phyloP scores from a whole-genome alignment of 345 rosid genomes.

The Jatropha curcas region DNA sequence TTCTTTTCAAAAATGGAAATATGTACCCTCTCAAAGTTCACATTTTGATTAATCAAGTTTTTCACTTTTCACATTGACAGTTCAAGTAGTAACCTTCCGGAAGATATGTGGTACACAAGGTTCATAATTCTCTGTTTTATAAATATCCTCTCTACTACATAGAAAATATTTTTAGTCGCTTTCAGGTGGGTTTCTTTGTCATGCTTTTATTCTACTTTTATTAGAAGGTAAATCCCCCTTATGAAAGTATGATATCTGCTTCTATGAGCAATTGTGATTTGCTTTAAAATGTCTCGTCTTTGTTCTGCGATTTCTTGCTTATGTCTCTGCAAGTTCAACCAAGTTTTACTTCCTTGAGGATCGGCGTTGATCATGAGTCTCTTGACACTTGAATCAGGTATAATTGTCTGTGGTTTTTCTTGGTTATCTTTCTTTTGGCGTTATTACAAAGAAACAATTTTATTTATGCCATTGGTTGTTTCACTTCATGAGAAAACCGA shows the following conservation, averaged over 20 bases:
- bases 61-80: too few species aligned
- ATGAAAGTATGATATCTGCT: neutral
- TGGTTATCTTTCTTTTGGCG: too few species aligned
- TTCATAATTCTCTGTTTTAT: neutral
- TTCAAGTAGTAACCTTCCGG: neutral
- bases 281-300: slow-evolving; percentile 17
- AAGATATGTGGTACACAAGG: neutral
- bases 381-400: slow-evolving; percentile 87
- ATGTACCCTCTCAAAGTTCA: neutral
- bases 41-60: neutral
- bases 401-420: neutral
- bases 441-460: neutral
- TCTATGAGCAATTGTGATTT: neutral
- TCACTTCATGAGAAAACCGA: neutral
- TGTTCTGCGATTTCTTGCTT: slow-evolving; percentile 67
- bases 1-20: neutral
- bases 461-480: slow-evolving; percentile 8
- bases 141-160: neutral
- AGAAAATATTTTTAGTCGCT: neutral
- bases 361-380: slow-evolving; percentile 57
- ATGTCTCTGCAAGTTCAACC: slow-evolving; percentile 92
- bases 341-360: slow-evolving; percentile 81
- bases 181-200: neutral
- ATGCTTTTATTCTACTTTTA: neutral
- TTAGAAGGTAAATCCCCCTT: neutral